Evolutionary conservation across 257 asterid species (phyloP).

Genomic region (Ajuga chamaepitys): DNA sequence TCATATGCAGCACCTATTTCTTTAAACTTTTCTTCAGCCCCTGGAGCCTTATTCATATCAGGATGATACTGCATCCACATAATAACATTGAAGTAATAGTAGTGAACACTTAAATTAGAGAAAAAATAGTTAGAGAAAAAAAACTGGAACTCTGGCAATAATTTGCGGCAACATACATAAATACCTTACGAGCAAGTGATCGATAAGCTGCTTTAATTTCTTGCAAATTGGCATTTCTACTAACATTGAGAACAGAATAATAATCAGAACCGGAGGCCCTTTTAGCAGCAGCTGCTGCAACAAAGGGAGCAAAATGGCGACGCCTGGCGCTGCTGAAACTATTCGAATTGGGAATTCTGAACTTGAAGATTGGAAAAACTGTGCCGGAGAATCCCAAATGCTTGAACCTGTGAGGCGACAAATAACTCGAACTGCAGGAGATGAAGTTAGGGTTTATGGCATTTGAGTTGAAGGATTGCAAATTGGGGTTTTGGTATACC

Average conservation of each 20-base stretch:
- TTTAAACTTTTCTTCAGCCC: conserved; percentile 91
- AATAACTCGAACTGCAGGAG: conserved; percentile 21
- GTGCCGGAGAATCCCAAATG: conserved; percentile 24
- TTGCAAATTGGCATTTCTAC: conserved; percentile 69
- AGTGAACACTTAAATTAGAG: not conserved
- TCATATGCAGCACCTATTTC: conserved; percentile 95
- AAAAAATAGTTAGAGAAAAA: conserved; percentile 2
- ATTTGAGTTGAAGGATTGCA: conserved; percentile 14
- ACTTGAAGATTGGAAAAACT: conserved; percentile 16
- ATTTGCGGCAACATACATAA: not conserved
- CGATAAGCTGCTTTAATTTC: conserved; percentile 89
- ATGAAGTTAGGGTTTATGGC: conserved; percentile 26
- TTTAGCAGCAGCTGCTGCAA: conserved; percentile 39
- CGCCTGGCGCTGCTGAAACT: conserved; percentile 15
- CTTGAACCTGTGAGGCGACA: conserved; percentile 16
- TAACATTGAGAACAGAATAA: conserved; percentile 72
- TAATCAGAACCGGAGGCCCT: conserved; percentile 41
- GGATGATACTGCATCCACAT: conserved; percentile 77
- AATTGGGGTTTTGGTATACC: conserved; percentile 23
- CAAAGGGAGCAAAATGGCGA: conserved; percentile 40
- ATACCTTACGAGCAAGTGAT: conserved; percentile 91
- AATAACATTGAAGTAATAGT: conserved; percentile 1
- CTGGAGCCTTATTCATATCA: conserved; percentile 76
- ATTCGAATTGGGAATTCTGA: conserved; percentile 13
- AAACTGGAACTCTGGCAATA: not conserved